Percentiles rank a stretch among this genome's conserved stretches.
These are phyloP conservation scores for Discostella pseudostelligera DNA, from an alignment of 108 stramenopile genomes.

Conservation along the genomic window DNA sequence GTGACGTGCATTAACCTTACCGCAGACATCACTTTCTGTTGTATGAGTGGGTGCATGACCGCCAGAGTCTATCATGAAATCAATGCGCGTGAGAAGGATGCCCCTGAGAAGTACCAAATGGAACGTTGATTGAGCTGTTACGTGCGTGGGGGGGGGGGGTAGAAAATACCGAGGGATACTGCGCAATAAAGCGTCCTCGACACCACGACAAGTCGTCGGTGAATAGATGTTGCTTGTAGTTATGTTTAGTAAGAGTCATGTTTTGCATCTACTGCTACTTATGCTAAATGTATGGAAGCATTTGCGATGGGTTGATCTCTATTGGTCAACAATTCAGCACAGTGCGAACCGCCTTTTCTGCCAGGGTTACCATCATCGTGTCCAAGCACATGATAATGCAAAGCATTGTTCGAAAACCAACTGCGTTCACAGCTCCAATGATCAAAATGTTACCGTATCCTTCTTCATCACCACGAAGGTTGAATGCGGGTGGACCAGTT, in stretches of 20 bases:
- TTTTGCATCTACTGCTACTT: neutral
- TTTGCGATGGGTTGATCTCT: no score
- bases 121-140: slow-evolving; percentile 26
- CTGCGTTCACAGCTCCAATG: slow-evolving; percentile 22
- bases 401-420: slow-evolving; percentile 60
- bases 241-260: neutral
- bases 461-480: slow-evolving; percentile 1
- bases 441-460: slow-evolving; percentile 13
- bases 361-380: slow-evolving; percentile 46
- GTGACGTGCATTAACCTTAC: slow-evolving; percentile 48
- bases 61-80: slow-evolving; percentile 73
- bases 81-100: slow-evolving; percentile 46
- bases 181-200: no score
- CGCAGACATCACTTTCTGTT: slow-evolving; percentile 69
- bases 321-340: slow-evolving; percentile 10
- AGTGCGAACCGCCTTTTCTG: slow-evolving; percentile 44
- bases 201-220: no score
- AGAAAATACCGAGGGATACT: no score
- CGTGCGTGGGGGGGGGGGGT: neutral
- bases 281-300: no score
- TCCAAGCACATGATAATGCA: slow-evolving; percentile 63
- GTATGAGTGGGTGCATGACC: slow-evolving; percentile 75
- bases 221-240: no score
- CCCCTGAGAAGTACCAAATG: slow-evolving; percentile 38
- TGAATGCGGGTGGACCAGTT: slow-evolving; percentile 12